Evolutionary conservation across 75 land plant genomes (phyloP), one percentile per base, ranked within the genome.

Genomic region (Selaginella moellendorffii): DNA sequence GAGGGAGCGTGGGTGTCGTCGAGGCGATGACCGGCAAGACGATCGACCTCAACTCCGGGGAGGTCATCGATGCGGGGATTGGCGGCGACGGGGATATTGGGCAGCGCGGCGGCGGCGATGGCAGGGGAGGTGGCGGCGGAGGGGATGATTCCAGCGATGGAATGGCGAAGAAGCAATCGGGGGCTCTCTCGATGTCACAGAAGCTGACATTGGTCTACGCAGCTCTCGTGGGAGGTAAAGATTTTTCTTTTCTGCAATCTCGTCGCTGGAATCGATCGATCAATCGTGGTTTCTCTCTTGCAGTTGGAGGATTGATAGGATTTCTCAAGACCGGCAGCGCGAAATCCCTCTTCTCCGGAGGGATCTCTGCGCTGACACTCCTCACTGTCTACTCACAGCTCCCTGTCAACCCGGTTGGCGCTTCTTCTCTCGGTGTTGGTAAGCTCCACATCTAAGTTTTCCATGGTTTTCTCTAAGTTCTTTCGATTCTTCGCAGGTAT

Each of bases 161-260:
- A 8, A 29, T 30, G 12, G 66, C 66, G 19, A 65, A 62, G 31
- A 19, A 63, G 31, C 31, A 64, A 53, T 60, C 54, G 46, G 72
- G 52, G 69, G n/a, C 59, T 56, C 65, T 90, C 78, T 77, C 85
- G 0, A 74, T 83, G 83, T 90, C 96, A 5, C 96, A 90, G 77
- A 90, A 90, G 30, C 54, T 90, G 23, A 90, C 96, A 1, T 75
- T 90, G 9, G 96, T 74, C 0, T 90, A 90, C 72, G 96, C 96
- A 25, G 78, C 70, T 25, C 81, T 90, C 18, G 81, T 90, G 20
- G 96, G 85, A 77, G 78, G 91, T 84, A 65, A 20, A n/a, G n/a
- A n/a, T n/a, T n/a, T n/a, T n/a, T n/a, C n/a, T n/a, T n/a, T n/a
- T n/a, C n/a, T n/a, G n/a, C n/a, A n/a, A n/a, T n/a, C n/a, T 54